A percentile compares a stretch with the other conserved stretches of the same genome.
Conservation (phyloP, 2,329 filamentous ascomycete species). For the Pseudogymnoascus sp. region DNA sequence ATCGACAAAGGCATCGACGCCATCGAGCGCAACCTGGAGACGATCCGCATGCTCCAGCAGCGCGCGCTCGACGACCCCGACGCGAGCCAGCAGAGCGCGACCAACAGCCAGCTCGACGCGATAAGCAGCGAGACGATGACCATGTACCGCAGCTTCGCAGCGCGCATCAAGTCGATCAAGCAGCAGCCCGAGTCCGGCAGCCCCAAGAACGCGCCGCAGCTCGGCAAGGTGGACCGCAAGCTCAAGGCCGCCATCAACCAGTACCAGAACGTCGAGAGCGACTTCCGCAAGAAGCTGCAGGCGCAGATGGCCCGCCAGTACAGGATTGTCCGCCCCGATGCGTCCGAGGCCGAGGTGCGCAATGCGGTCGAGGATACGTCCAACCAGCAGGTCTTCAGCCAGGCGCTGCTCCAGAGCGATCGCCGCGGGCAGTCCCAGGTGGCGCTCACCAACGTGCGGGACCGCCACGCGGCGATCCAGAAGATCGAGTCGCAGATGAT, state of each 20-base stretch:
- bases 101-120: slow-evolving; percentile 61
- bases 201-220: slow-evolving; percentile 67
- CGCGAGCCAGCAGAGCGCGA: slow-evolving; percentile 55
- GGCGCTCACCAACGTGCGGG: slow-evolving; percentile 69
- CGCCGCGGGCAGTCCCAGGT: slow-evolving; percentile 73
- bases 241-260: slow-evolving; percentile 73
- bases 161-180: slow-evolving; percentile 75
- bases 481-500: slow-evolving; percentile 90
- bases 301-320: slow-evolving; percentile 86
- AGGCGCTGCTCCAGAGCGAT: slow-evolving; percentile 74
- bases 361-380: slow-evolving; percentile 65
- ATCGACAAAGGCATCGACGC: slow-evolving; percentile 70
- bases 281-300: slow-evolving; percentile 70
- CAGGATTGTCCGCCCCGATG: slow-evolving; percentile 77
- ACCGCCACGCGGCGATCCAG: slow-evolving; percentile 77
- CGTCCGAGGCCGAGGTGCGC: slow-evolving; percentile 66
- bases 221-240: slow-evolving; percentile 69
- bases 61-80: slow-evolving; percentile 68
- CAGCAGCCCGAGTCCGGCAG: slow-evolving; percentile 66
- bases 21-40: slow-evolving; percentile 62
- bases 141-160: slow-evolving; percentile 69
- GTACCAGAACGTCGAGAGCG: slow-evolving; percentile 72
- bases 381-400: slow-evolving; percentile 72
- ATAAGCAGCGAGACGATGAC: slow-evolving; percentile 74
- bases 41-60: slow-evolving; percentile 56